phyloP scores from a whole-genome alignment of 2,329 filamentous ascomycete species.

The Bipolaris bicolor region DNA sequence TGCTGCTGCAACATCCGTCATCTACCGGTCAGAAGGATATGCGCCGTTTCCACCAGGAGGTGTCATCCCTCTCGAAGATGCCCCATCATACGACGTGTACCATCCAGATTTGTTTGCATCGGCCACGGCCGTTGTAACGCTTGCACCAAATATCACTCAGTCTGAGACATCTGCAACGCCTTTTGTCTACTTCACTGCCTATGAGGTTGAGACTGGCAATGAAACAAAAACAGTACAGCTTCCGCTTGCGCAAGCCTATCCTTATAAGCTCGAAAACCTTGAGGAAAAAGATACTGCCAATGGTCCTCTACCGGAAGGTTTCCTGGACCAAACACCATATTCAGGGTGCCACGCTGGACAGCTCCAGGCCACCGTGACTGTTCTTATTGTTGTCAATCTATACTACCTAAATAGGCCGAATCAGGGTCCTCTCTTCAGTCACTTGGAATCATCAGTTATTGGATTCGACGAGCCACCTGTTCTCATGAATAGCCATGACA shows the following conservation, averaged over 20 bases:
- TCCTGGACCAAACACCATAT: slow-evolving; percentile 45
- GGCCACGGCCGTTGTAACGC: slow-evolving; percentile 31
- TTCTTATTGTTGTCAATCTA: slow-evolving; percentile 52
- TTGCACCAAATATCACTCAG: slow-evolving; percentile 32
- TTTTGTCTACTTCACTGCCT: slow-evolving; percentile 53
- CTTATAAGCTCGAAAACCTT: slow-evolving; percentile 44
- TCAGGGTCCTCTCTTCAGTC: slow-evolving; percentile 33
- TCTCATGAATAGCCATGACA: slow-evolving; percentile 15
- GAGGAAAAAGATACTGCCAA: slow-evolving; percentile 35
- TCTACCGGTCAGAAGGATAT: slow-evolving; percentile 30
- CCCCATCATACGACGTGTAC: slow-evolving; percentile 23
- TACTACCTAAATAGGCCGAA: slow-evolving; percentile 36
- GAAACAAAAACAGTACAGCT: slow-evolving; percentile 46
- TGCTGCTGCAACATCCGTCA: slow-evolving; percentile 39
- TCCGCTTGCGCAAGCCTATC: slow-evolving; percentile 43
- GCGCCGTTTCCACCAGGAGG: slow-evolving; percentile 31
- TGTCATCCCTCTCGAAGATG: slow-evolving; percentile 27
- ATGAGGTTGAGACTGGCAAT: slow-evolving; percentile 49
- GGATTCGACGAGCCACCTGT: slow-evolving; percentile 33
- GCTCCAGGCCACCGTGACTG: slow-evolving; percentile 50
- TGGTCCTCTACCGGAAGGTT: slow-evolving; percentile 44
- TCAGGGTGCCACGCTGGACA: slow-evolving; percentile 45
- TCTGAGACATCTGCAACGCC: slow-evolving; percentile 46
- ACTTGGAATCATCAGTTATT: slow-evolving; percentile 37
- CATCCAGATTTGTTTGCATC: slow-evolving; percentile 18